Percentiles rank a stretch among this genome's conserved stretches.
phyloP scores from a whole-genome alignment of 495 filamentous ascomycete genomes.

The Podospora bellae-mahoneyi region DNA sequence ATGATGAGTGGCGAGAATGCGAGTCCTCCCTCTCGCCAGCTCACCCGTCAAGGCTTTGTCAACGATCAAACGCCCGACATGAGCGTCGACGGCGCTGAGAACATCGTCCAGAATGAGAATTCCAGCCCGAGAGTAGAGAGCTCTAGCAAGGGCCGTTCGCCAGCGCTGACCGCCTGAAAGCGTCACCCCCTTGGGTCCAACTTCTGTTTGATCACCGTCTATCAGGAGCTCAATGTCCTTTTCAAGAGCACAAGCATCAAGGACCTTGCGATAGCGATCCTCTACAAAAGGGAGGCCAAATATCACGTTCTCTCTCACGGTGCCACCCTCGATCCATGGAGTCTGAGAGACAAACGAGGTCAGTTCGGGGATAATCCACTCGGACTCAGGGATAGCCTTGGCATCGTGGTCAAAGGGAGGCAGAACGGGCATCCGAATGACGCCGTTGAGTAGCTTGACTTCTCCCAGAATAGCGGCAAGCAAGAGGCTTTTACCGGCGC shows the following conservation, averaged over 20 bases:
- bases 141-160: constrained; percentile 64
- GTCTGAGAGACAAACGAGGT: constrained; percentile 61
- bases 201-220: constrained; percentile 64
- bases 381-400: constrained; percentile 33
- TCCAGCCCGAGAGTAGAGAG: constrained; percentile 63
- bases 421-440: constrained; percentile 41
- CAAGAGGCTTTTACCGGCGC: constrained; percentile 57
- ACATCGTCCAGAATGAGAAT: constrained; percentile 69
- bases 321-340: constrained; percentile 56
- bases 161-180: constrained; percentile 71
- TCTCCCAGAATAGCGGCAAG: constrained; percentile 57
- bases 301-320: constrained; percentile 55
- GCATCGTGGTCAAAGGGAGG: constrained; percentile 31
- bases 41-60: constrained; percentile 50
- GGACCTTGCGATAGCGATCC: constrained; percentile 50
- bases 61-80: constrained; percentile 48
- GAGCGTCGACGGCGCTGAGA: constrained; percentile 58
- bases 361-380: constrained; percentile 59
- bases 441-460: constrained; percentile 45
- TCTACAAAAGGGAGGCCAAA: constrained; percentile 50
- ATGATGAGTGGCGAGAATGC: constrained; percentile 55
- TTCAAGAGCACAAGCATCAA: constrained; percentile 61
- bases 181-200: constrained; percentile 67
- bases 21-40: constrained; percentile 44
- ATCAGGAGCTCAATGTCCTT: constrained; percentile 62